phyloP scores from a whole-genome alignment of 2,329 filamentous ascomycete genomes.

The Triangularia setosa region DNA sequence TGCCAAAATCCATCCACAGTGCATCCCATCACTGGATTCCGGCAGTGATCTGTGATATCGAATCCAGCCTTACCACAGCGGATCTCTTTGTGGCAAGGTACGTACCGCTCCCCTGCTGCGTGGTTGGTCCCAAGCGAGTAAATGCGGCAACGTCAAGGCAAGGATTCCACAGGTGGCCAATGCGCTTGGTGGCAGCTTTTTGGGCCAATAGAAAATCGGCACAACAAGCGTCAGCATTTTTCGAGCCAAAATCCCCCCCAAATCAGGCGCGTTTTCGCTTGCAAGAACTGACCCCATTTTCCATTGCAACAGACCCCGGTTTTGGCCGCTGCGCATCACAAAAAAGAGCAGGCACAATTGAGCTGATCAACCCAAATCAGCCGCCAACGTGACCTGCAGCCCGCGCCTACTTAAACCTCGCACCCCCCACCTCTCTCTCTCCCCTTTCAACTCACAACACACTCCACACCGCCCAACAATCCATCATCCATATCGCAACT shows the following conservation, averaged over 20 bases:
- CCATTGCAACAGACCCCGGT: constrained; percentile 28
- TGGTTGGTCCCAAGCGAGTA: constrained; percentile 16
- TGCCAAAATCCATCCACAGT: neutral
- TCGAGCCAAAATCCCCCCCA: constrained; percentile 21
- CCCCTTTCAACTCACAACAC: constrained; percentile 34
- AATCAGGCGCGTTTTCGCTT: constrained; percentile 24
- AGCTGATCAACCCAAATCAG: constrained; percentile 32
- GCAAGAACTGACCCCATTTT: constrained; percentile 26
- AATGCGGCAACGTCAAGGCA: constrained; percentile 8
- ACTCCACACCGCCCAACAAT: constrained; percentile 30
- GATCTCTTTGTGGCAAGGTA: constrained; percentile 16
- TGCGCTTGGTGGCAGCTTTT: constrained; percentile 22
- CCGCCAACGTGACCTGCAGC: constrained; percentile 29
- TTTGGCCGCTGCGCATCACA: constrained; percentile 24
- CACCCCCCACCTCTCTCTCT: constrained; percentile 44
- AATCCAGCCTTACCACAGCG: constrained; percentile 12
- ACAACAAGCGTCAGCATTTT: constrained; percentile 7
- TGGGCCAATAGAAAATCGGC: constrained; percentile 30
- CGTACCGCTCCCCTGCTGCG: constrained; percentile 11
- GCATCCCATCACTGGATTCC: neutral
- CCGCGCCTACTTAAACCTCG: constrained; percentile 37
- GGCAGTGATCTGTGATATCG: neutral
- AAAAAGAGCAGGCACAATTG: constrained; percentile 27
- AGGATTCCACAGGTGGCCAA: constrained; percentile 18
- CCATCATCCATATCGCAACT: constrained; percentile 25